phyloP scores from a whole-genome alignment of 345 rosid genomes.

The Salix caprea region DNA sequence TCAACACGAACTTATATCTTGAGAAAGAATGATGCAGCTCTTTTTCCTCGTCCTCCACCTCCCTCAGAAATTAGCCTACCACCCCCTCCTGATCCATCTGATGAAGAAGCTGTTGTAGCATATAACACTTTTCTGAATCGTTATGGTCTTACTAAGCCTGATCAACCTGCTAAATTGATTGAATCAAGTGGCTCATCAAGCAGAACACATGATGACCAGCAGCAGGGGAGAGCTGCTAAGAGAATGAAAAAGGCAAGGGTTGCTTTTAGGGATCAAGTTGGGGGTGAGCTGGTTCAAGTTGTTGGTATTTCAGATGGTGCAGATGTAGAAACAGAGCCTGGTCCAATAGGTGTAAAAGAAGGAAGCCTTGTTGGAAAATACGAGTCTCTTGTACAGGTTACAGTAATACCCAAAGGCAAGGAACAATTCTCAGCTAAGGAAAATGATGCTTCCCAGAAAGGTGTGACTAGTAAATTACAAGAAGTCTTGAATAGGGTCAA shows the following conservation, averaged over 20 bases:
- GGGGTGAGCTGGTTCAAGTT: constrained; percentile 82
- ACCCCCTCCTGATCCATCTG: constrained; percentile 71
- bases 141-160: constrained; percentile 50
- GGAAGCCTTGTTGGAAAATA: constrained; percentile 95
- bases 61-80: constrained; percentile 65
- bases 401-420: constrained; percentile 74
- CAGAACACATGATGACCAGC: constrained; percentile 22
- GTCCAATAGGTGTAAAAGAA: constrained; percentile 79
- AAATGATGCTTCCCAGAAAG: constrained; percentile 38
- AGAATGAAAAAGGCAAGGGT: constrained; percentile 58
- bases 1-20: constrained; percentile 79
- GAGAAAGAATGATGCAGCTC: constrained; percentile 80
- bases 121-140: constrained; percentile 84
- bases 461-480: constrained; percentile 67
- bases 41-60: constrained; percentile 56
- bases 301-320: constrained; percentile 94
- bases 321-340: constrained; percentile 94
- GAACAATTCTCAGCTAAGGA: constrained; percentile 39
- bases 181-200: constrained; percentile 22
- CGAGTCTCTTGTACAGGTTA: constrained; percentile 72
- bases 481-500: constrained; percentile 67
- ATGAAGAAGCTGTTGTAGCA: constrained; percentile 78
- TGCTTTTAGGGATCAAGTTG: constrained; percentile 74
- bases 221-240: constrained; percentile 46
- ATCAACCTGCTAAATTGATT: constrained; percentile 18